Evolutionary conservation across 2,329 filamentous ascomycete species (phyloP), one percentile per base, ranked within the genome.

Genomic region (Nothophaeocryptopus gaeumannii): DNA sequence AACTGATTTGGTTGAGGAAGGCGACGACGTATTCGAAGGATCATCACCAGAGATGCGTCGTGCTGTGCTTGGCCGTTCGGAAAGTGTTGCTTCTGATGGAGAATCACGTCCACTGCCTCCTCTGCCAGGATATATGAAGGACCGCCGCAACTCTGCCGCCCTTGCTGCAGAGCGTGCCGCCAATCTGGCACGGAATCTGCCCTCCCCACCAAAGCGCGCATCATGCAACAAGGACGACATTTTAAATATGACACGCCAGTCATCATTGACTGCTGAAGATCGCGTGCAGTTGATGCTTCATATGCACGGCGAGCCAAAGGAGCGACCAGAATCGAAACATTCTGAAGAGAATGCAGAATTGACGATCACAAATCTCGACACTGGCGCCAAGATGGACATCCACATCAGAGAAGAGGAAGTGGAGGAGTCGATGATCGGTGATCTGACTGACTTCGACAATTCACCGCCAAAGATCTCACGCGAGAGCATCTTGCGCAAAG

Each of bases 401-500:
- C 48, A 51, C 3, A 50, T 58, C 39, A 48, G 54, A 8, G 56
- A 57, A 29, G 51, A 58, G 5, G 57, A 55, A 16, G 53, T 56
- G 7, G 58, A 71, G 15, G 67, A 69, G 16, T 65, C 67, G 26
- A 51, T 66, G 9, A 45, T 66, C 15, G 60, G 51, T n/a, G 63
- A 67, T 32, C 51, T 68, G 26, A 57, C 58, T 11, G 64, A 66
- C 34, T 65, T 66, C 15, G 66, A 68, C 5, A 65, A 67, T 34
- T 69, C 67, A 12, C 67, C 86, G 11, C 88, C 87, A 9, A 86
- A 86, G 47, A 95, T 97, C 64, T 96, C 92, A 8, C 83, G 92
- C 33, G 93, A 97, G 67, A 96, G 91, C 0, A 97, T 97, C 60
- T 76, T 97, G 61, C 85, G 88, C 45, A 89, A 92, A 55, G 85